Evolutionary conservation across 2,329 filamentous ascomycete genomes (phyloP), one percentile per base, ranked within the genome.

Genomic region (Nigrospora sphaerica): DNA sequence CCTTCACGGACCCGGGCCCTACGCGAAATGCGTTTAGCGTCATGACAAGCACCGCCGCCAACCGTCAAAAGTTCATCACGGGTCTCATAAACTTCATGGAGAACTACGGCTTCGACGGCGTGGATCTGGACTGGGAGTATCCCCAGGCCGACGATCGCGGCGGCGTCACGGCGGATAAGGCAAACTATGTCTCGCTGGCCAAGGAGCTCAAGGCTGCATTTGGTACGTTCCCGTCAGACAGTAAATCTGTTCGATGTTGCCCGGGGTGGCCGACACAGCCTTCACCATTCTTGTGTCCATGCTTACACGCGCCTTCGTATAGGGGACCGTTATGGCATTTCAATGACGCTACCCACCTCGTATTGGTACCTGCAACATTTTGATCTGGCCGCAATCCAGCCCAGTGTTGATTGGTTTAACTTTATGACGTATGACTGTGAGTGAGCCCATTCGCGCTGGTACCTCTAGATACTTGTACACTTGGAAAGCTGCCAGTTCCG

Each of bases 371-470:
- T 63, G 12, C 50, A 46, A 5, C 40, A 50, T 37, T 64, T 63
- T 33, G 55, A 61, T 33, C 40, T 63, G 17, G 32, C 37, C 0
- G 32, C 35, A 2, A 36, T 62, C 1, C 32, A 57, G 46, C 28
- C 35, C 7, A 42, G 52, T 13, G 58, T 69, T 5, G 64, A 72
- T 46, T 72, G 57, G 51, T 63, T 71, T 51, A 74, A 71, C 46
- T 34, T 74, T n/a, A 69, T 74, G 61, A 60, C 61, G 0, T 74
- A 74, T 48, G 69, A 75, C 47, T n/a, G n/a, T n/a, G n/a, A n/a
- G n/a, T n/a, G n/a, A n/a, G n/a, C n/a, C n/a, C n/a, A n/a, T n/a
- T n/a, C n/a, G n/a, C n/a, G n/a, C n/a, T n/a, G n/a, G n/a, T n/a
- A n/a, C n/a, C n/a, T n/a, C n/a, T n/a, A n/a, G n/a, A n/a, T n/a